Evolutionary conservation across 108 stramenopile species (phyloP).

Genomic region (Cyclotella atomus): DNA sequence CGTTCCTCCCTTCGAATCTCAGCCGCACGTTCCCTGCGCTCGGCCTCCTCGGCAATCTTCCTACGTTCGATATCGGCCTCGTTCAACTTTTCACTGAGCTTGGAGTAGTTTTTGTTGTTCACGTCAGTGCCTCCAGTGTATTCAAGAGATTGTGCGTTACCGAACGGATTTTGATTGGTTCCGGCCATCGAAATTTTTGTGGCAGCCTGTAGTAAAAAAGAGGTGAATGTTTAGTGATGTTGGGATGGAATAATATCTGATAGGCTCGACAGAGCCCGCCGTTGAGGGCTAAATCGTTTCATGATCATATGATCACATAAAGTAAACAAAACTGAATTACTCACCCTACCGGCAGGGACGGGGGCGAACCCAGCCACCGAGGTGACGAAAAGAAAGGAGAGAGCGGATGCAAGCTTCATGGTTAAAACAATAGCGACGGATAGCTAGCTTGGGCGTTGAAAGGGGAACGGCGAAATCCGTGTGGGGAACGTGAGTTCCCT

Average conservation of each 20-base stretch:
- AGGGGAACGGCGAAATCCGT: too few species aligned
- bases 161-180: conserved; percentile 68
- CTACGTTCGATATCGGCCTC: conserved; percentile 92
- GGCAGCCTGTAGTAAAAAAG: not conserved
- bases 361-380: conserved; percentile 69
- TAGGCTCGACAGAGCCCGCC: too few species aligned
- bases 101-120: conserved; percentile 69
- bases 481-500: too few species aligned
- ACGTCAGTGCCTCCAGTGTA: conserved; percentile 78
- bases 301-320: not conserved
- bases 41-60: conserved; percentile 86
- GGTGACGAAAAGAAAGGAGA: conserved; percentile 53
- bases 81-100: conserved; percentile 81
- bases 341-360: conserved; percentile 21
- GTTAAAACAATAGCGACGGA: conserved; percentile 1
- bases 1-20: conserved; percentile 92
- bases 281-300: too few species aligned
- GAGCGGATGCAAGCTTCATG: conserved; percentile 73
- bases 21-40: conserved; percentile 85
- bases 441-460: too few species aligned
- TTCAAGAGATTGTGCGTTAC: conserved; percentile 64
- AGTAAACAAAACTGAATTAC: not conserved
- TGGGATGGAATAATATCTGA: too few species aligned
- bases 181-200: conserved; percentile 2
- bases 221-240: not conserved